phyloP scores from a whole-genome alignment of 202 grass and related monocot genomes.

The Carex arenaria region DNA sequence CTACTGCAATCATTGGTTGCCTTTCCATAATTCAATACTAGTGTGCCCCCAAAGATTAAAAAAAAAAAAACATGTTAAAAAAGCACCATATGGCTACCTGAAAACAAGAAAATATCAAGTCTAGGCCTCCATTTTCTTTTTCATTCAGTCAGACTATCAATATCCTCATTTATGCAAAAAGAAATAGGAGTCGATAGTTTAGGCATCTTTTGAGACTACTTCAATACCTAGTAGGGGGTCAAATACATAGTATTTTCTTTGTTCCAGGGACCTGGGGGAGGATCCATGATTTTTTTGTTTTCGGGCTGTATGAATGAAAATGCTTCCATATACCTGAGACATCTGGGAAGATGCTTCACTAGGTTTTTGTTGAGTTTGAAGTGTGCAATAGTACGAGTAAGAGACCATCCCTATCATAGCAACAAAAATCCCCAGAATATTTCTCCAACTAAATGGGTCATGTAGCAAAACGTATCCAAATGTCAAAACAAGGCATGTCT shows the following conservation, averaged over 20 bases:
- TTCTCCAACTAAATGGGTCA: constrained; percentile 98
- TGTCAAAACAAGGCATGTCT: constrained; percentile 88
- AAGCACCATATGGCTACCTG: background rate
- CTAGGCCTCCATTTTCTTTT: background rate
- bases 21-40: background rate
- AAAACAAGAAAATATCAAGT: background rate
- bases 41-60: too few species aligned
- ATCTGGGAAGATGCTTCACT: constrained; percentile 59
- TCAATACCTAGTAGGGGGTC: background rate
- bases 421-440: constrained; percentile 91
- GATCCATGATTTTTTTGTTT: background rate
- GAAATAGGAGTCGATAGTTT: background rate
- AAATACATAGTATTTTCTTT: background rate
- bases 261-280: background rate
- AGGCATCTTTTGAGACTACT: background rate
- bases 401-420: constrained; percentile 84
- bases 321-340: constrained; percentile 55
- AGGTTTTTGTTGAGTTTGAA: constrained; percentile 63
- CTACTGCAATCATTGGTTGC: background rate
- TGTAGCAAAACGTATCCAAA: constrained; percentile 96
- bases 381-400: constrained; percentile 87
- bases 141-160: background rate
- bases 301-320: background rate
- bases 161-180: constrained; percentile 1
- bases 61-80: background rate